phyloP scores from a whole-genome alignment of 2,329 filamentous ascomycete genomes.

The Penicillium sclerotiorum region DNA sequence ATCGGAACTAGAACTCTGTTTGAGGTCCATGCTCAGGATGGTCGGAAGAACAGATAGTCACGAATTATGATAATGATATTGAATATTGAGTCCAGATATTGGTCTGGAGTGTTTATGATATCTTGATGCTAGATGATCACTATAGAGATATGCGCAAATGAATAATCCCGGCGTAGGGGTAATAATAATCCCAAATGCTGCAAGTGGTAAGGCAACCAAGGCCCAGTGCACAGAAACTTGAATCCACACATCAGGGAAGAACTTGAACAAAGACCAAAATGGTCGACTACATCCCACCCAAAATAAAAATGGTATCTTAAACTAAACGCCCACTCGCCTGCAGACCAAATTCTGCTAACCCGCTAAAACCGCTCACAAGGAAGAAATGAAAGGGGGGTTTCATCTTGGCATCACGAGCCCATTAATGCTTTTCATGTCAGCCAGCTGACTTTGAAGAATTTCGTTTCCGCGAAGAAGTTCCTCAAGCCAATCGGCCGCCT shows the following conservation, averaged over 20 bases:
- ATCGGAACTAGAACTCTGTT: too few relatives aligned
- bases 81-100: neutral
- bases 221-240: too few relatives aligned
- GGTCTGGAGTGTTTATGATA: too few relatives aligned
- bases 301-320: slow-evolving; percentile 24
- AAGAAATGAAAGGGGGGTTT: slow-evolving; percentile 19
- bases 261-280: neutral
- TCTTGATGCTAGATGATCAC: neutral
- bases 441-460: slow-evolving; percentile 57
- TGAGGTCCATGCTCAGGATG: too few relatives aligned
- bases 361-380: slow-evolving; percentile 26
- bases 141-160: neutral
- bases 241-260: neutral
- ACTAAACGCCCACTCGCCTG: slow-evolving; percentile 26
- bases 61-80: too few relatives aligned
- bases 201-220: neutral
- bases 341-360: slow-evolving; percentile 23
- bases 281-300: neutral
- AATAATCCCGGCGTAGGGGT: neutral
- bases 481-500: slow-evolving; percentile 78
- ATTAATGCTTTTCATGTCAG: slow-evolving; percentile 47
- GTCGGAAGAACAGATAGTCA: too few relatives aligned
- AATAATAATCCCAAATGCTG: slow-evolving; percentile 1
- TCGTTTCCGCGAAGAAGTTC: slow-evolving; percentile 71
- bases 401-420: slow-evolving; percentile 40